A percentile compares a stretch with the other conserved stretches of the same genome.
Conservation (phyloP, 108 stramenopile species). For the Cylindrotheca fusiformis region DNA sequence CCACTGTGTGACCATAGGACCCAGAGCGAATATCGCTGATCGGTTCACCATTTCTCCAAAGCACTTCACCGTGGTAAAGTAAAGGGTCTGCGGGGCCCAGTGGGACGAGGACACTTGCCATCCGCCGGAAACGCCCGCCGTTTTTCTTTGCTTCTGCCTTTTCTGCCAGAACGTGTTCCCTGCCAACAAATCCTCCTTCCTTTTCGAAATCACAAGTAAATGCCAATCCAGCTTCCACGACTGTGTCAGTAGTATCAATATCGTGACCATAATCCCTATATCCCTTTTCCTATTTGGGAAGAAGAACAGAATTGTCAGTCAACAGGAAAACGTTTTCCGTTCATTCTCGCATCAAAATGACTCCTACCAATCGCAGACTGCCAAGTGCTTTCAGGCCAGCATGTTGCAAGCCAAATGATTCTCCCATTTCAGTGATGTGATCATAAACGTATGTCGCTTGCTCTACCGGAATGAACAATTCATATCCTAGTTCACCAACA, state of each 20-base stretch:
- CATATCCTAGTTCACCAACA: constrained; percentile 81
- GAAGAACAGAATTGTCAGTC: neutral
- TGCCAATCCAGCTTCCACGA: constrained; percentile 61
- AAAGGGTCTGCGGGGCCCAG: constrained; percentile 40
- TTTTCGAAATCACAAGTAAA: constrained; percentile 77
- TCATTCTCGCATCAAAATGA: neutral
- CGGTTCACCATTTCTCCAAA: constrained; percentile 61
- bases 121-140: constrained; percentile 43
- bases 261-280: constrained; percentile 87
- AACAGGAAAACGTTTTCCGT: neutral
- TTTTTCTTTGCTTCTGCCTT: constrained; percentile 27
- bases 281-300: constrained; percentile 52
- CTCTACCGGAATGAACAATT: constrained; percentile 69
- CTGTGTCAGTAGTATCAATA: constrained; percentile 74
- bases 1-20: constrained; percentile 65
- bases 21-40: constrained; percentile 63
- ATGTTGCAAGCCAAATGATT: constrained; percentile 32
- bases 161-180: constrained; percentile 35
- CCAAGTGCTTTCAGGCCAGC: constrained; percentile 72
- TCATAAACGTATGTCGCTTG: constrained; percentile 64
- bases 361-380: constrained; percentile 48
- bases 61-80: constrained; percentile 67
- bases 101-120: constrained; percentile 43
- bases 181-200: constrained; percentile 63
- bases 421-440: constrained; percentile 36